Evolutionary conservation across 2,329 filamentous ascomycete species (phyloP).

Genomic region (Beauveria australis): DNA sequence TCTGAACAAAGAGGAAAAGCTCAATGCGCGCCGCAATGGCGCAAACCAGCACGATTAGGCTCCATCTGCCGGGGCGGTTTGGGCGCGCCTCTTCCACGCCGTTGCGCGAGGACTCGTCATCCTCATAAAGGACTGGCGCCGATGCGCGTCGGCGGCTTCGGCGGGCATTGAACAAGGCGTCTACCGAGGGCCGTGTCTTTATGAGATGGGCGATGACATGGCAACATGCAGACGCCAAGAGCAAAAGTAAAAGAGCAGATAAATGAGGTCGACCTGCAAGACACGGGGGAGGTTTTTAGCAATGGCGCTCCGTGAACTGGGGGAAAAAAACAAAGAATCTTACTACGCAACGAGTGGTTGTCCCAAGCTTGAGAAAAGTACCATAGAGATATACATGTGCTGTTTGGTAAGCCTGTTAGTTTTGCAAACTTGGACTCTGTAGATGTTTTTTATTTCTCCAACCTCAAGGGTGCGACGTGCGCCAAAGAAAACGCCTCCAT

Average conservation of each 20-base stretch:
- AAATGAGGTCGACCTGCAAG: constrained; percentile 38
- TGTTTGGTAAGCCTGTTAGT: neutral
- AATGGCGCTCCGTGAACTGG: neutral
- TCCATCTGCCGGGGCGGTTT: constrained; percentile 38
- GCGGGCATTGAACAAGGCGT: neutral
- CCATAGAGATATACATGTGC: constrained; percentile 24
- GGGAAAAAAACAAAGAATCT: constrained; percentile 7
- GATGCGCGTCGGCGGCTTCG: neutral
- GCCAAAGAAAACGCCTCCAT: constrained; percentile 1
- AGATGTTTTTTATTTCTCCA: neutral
- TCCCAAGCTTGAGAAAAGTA: constrained; percentile 40
- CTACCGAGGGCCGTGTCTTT: neutral
- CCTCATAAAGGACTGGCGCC: neutral
- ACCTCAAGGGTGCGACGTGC: constrained; percentile 5
- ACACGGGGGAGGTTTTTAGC: constrained; percentile 12
- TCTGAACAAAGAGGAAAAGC: constrained; percentile 36
- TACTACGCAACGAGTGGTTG: constrained; percentile 41
- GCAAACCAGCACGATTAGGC: constrained; percentile 34
- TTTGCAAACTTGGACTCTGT: neutral
- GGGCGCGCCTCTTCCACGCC: constrained; percentile 19
- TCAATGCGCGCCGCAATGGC: constrained; percentile 41
- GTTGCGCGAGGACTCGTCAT: neutral
- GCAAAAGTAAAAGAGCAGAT: constrained; percentile 21
- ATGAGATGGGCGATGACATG: neutral
- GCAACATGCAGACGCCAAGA: neutral